phyloP scores from a whole-genome alignment of 805 yeast genomes.

The Lachancea sp. region DNA sequence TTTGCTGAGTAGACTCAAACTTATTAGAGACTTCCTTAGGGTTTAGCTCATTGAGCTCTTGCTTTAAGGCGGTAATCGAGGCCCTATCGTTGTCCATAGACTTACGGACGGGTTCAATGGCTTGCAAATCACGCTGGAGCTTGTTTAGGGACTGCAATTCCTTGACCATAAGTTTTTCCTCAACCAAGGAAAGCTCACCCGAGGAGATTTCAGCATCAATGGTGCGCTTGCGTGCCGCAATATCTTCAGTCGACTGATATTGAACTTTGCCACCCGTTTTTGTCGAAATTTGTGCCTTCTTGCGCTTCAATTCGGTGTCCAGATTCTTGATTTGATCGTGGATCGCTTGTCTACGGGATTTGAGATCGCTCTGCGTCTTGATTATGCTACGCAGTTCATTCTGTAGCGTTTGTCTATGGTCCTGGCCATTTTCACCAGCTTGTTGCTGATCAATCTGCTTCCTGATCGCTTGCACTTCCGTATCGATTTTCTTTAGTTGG shows the following conservation, averaged over 20 bases:
- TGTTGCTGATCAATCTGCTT: slow-evolving; percentile 48
- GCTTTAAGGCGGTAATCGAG: slow-evolving; percentile 70
- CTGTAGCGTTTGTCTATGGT: slow-evolving; percentile 48
- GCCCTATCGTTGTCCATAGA: slow-evolving; percentile 72
- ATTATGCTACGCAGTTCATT: slow-evolving; percentile 42
- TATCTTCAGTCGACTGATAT: slow-evolving; percentile 62
- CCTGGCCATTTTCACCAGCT: slow-evolving; percentile 42
- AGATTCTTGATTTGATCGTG: slow-evolving; percentile 62
- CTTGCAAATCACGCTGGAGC: slow-evolving; percentile 68
- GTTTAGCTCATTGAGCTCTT: slow-evolving; percentile 47
- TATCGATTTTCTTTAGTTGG: slow-evolving; percentile 59
- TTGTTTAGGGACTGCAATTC: slow-evolving; percentile 82
- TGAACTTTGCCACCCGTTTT: slow-evolving; percentile 40
- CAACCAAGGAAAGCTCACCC: slow-evolving; percentile 80
- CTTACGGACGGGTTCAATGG: slow-evolving; percentile 67
- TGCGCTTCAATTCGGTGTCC: slow-evolving; percentile 68
- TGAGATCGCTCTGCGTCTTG: slow-evolving; percentile 42
- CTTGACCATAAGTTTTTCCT: slow-evolving; percentile 78
- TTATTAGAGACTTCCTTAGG: slow-evolving; percentile 60
- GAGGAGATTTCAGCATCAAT: slow-evolving; percentile 71
- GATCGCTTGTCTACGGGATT: slow-evolving; percentile 40
- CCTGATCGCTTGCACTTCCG: slow-evolving; percentile 44
- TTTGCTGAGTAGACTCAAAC: slow-evolving; percentile 62
- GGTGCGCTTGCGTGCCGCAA: slow-evolving; percentile 55
- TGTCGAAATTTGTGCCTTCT: slow-evolving; percentile 65